Conservation (phyloP, 768 basidiomycete genomes). For the Naganishia onofrii region DNA sequence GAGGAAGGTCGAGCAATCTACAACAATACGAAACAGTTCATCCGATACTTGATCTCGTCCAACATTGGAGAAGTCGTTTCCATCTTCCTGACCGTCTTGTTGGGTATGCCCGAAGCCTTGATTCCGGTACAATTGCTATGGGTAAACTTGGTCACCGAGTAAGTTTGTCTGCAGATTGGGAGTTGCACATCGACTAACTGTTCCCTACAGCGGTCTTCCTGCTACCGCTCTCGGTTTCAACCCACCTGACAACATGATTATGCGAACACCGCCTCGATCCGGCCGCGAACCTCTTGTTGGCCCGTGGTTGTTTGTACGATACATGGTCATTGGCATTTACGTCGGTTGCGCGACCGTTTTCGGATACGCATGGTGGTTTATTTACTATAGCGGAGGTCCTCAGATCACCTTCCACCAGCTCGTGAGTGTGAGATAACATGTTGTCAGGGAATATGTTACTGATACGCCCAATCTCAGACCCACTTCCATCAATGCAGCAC, state of each 20-base stretch:
- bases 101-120: slow-evolving; percentile 99
- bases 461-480: slow-evolving; percentile 60
- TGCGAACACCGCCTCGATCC: slow-evolving; percentile 87
- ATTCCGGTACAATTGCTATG: slow-evolving; percentile 97
- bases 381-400: slow-evolving; percentile 82
- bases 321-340: slow-evolving; percentile 87
- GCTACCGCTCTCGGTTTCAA: slow-evolving; percentile 98
- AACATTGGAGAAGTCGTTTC: slow-evolving; percentile 94
- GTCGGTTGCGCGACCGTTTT: slow-evolving; percentile 94
- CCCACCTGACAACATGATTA: slow-evolving; percentile 87
- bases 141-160: slow-evolving; percentile 97
- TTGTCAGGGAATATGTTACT: background rate
- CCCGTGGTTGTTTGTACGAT: slow-evolving; percentile 92
- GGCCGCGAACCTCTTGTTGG: slow-evolving; percentile 87
- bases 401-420: slow-evolving; percentile 91
- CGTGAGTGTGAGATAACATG: slow-evolving; percentile 58
- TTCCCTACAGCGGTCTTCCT: slow-evolving; percentile 61
- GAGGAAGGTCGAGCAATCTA: slow-evolving; percentile 97
- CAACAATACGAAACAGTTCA: slow-evolving; percentile 99
- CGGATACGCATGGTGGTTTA: slow-evolving; percentile 99
- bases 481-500: slow-evolving; percentile 90
- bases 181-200: background rate
- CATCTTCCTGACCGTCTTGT: slow-evolving; percentile 92
- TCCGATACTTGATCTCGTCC: slow-evolving; percentile 93
- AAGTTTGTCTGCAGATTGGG: background rate